Evolutionary conservation across 805 yeast species (phyloP), one percentile per base, ranked within the genome.

Genomic region (Yarrowia yakushimensis): DNA sequence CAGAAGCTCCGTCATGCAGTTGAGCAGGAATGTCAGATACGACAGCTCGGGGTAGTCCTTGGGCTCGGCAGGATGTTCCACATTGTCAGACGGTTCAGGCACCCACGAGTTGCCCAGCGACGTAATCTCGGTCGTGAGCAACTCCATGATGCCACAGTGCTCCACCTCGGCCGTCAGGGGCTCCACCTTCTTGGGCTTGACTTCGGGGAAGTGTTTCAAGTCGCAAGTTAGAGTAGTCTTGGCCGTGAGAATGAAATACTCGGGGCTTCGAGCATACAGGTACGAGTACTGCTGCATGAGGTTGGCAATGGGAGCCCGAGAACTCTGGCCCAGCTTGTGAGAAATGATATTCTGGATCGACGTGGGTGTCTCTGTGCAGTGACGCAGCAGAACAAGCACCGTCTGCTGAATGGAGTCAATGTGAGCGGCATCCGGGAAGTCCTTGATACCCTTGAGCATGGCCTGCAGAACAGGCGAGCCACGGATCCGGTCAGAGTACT

Each of bases 1-100:
- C 8, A 92, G 72, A 8, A 90, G 74, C 67, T 92, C 97, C 0
- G 85, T 80, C 39, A 91, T 72, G 0, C 83, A 74, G 66, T 85
- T 88, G 39, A 92, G 74, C 50, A 92, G 73, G 71, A 86, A 91
- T 45, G 86, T 80, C 64, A 85, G 83, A 68, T 88, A 86, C 9
- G 37, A 27, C 15, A 55, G 37, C 39, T 18, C 37, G 15, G 48
- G 48, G 0, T 85, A 79, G 18, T 62, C 63, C 50, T 60, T 64
- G 17, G 46, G 63, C 39, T 67, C 63, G 4, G 62, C 52, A 25
- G 66, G 52, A 13, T 67, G 65, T 10, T 63, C 65, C 15, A 68
- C 69, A 11, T 65, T 60, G n/a, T 60, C 62, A 18, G 70, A 57
- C 7, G 63, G 34, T 12, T 71, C 64, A 76, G 80, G 78, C 28